Evolutionary conservation across 306 rosid genomes (phyloP).

Genomic region (Canavalia ensiformis): DNA sequence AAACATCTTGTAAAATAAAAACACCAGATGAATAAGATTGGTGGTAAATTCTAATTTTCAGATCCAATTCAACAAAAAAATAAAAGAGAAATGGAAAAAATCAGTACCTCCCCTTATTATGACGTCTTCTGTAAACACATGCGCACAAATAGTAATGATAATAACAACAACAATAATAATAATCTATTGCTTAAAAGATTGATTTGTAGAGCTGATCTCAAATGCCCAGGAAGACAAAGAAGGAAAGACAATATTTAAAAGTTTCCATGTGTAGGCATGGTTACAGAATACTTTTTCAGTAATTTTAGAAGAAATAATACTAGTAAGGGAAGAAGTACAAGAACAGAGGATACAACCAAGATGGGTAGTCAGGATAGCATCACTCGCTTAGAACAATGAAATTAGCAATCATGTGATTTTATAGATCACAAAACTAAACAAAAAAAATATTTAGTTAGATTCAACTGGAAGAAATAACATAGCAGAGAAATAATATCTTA

Average conservation of each 20-base stretch:
- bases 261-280: not conserved
- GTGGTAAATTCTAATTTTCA: not conserved
- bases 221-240: not conserved
- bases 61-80: not conserved
- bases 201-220: not conserved
- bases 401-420: conserved; percentile 14
- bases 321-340: conserved; percentile 7
- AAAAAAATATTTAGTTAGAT: conserved; percentile 36
- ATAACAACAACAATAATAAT: not conserved
- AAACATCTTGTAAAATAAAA: not conserved
- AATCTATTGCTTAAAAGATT: not conserved
- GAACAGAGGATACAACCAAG: conserved; percentile 22
- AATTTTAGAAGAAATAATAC: not conserved
- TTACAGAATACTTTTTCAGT: not conserved
- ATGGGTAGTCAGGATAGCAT: not conserved
- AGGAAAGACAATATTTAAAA: conserved; percentile 11
- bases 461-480: conserved; percentile 37
- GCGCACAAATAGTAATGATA: not conserved
- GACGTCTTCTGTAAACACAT: not conserved
- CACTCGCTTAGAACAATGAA: not conserved
- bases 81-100: not conserved
- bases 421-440: conserved; percentile 6
- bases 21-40: no score
- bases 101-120: not conserved
- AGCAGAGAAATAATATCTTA: conserved; percentile 32